Evolutionary conservation across 2,329 filamentous ascomycete genomes (phyloP).

Genomic region (Cryphonectria nitschkei): DNA sequence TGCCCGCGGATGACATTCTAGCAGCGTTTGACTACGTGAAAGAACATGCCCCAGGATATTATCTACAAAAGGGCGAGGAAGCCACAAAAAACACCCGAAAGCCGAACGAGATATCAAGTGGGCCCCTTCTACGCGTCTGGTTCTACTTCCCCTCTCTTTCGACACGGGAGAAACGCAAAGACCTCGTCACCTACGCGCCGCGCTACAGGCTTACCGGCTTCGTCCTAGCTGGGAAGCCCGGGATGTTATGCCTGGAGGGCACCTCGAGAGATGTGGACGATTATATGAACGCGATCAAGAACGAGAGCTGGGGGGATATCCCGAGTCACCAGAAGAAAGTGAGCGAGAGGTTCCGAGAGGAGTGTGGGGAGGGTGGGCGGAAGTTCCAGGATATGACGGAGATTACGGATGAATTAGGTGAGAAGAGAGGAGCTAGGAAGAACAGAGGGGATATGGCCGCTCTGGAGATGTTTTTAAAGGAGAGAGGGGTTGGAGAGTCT

Average conservation of each 20-base stretch:
- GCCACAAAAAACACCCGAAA: not conserved
- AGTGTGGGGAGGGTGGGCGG: constrained; percentile 36
- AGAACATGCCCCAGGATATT: constrained; percentile 14
- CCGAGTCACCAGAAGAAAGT: constrained; percentile 66
- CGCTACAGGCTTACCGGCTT: constrained; percentile 60
- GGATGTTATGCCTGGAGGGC: constrained; percentile 57
- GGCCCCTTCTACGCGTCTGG: constrained; percentile 56
- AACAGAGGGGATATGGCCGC: constrained; percentile 59
- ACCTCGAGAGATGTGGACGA: constrained; percentile 52
- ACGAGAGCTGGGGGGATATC: constrained; percentile 65
- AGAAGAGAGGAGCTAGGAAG: constrained; percentile 51
- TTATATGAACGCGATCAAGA: constrained; percentile 67
- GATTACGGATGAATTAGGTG: constrained; percentile 55
- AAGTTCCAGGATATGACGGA: constrained; percentile 60
- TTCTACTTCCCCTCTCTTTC: constrained; percentile 67
- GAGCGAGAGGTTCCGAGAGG: constrained; percentile 56
- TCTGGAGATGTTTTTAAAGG: constrained; percentile 52
- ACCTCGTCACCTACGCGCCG: constrained; percentile 58
- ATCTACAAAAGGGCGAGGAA: not conserved
- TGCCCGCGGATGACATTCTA: constrained; percentile 24
- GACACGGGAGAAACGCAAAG: constrained; percentile 61
- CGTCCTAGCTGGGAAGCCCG: constrained; percentile 63
- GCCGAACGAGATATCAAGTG: not conserved
- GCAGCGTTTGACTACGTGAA: constrained; percentile 24
- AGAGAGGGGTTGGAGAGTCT: constrained; percentile 47